Base-by-base conservation (phyloP, 1,284 basidiomycete species). In the Cryptococcus sp. region DNA sequence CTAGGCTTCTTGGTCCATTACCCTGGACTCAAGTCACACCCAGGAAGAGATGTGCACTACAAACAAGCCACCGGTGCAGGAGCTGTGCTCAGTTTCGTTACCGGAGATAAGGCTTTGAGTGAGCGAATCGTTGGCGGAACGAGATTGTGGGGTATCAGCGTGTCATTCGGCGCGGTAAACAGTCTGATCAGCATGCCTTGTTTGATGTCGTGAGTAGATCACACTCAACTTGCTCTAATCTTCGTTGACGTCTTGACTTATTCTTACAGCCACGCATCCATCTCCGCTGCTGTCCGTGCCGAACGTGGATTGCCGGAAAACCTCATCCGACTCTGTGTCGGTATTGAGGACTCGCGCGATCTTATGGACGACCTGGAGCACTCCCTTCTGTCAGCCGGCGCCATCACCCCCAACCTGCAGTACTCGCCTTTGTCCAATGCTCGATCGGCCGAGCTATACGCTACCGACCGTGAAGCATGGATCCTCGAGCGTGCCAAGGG, bases 121-220 rank as follows among this genome's bases (percentile, higher is more conserved):
- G 93, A 98, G 79, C 85, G 88, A 59, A 91, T 99, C 62, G 93
- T 99, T 10, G 93, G 89, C 6, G 89, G 88, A 1, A 91, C 95
- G 10, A 84, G 92, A 50, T 81, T 99, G 34, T 99, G 95, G 94
- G 93, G 95, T 37, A 97, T 99, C 73, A 93, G 89, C 63, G 96
- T 99, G 68, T 93, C 91, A 69, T 99, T 99, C 75, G 96, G 96
- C 34, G 94, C 92, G 66, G 94, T 99, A 67, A 99, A 99, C 82
- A 93, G 89, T 73, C 80, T 99, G 74, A 99, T 99, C 79, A 94
- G 91, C 68, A 99, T 99, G 96, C 96, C 96, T 46, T 99, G 96
- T 78, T 87, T 94, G 67, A 99, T 99, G 96, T 96, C 93, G 93
- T 95, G 78, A 80, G 92, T 86, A 8, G 68, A 41, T 57, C 50